Conservation (phyloP, 106 monocot species). For the Acanthochlamys bracteata region DNA sequence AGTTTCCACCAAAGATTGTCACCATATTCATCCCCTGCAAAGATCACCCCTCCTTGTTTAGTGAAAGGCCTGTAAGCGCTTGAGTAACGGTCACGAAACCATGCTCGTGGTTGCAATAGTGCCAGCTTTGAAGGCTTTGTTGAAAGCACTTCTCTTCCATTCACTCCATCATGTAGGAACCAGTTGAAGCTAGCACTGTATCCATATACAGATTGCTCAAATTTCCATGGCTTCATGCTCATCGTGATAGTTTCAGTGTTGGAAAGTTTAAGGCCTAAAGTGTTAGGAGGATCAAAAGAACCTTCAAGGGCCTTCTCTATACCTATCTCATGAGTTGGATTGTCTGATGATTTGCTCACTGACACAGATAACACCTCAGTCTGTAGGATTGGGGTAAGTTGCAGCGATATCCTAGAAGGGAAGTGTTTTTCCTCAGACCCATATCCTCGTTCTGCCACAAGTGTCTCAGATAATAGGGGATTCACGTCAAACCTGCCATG, state of each 20-base stretch:
- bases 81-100: conserved; percentile 66
- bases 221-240: conserved; percentile 76
- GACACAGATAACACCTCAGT: conserved; percentile 39
- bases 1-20: conserved; percentile 70
- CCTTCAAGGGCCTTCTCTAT: conserved; percentile 45
- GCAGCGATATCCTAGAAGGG: conserved; percentile 46
- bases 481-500: conserved; percentile 43
- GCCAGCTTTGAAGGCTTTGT: conserved; percentile 57
- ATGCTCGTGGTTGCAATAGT: conserved; percentile 39
- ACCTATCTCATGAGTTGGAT: conserved; percentile 37
- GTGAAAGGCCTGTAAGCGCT: conserved; percentile 75
- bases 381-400: conserved; percentile 48
- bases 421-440: conserved; percentile 68
- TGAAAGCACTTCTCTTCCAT: conserved; percentile 62
- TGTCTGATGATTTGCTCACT: conserved; percentile 51
- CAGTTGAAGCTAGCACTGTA: conserved; percentile 50
- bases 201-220: conserved; percentile 62
- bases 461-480: conserved; percentile 30
- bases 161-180: conserved; percentile 58
- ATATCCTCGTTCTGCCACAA: conserved; percentile 45
- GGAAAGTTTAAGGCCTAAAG: conserved; percentile 38
- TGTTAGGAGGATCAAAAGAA: conserved; percentile 40
- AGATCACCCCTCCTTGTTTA: conserved; percentile 67
- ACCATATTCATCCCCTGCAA: conserved; percentile 81
- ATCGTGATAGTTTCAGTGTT: conserved; percentile 40